Evolutionary conservation across 768 basidiomycete genomes (phyloP).

Genomic region (Tricholoma saponaceum): DNA sequence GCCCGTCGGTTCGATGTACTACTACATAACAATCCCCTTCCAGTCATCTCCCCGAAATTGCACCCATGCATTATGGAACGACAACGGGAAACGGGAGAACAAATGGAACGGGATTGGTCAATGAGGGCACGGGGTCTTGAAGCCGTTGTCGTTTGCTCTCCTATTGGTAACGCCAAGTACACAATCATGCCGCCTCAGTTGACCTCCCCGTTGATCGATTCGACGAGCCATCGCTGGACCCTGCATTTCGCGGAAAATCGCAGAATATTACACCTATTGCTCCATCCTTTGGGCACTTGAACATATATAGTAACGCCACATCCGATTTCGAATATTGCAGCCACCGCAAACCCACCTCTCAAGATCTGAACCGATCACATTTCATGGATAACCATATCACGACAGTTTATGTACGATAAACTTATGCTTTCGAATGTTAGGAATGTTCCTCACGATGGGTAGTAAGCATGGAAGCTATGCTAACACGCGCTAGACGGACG

Average conservation of each 20-base stretch:
- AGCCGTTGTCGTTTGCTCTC: not conserved
- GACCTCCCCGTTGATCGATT: constrained; percentile 1
- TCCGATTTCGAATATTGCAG: not conserved
- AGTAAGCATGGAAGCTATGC: not conserved
- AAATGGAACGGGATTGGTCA: not conserved
- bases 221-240: not conserved
- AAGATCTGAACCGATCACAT: constrained; percentile 9
- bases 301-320: not conserved
- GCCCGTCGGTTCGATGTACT: not conserved
- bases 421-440: constrained; percentile 8
- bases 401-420: constrained; percentile 27
- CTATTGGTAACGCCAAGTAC: not conserved
- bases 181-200: not conserved
- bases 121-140: not conserved
- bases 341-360: constrained; percentile 1
- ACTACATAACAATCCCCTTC: not conserved
- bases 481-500: not conserved
- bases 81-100: not conserved
- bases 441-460: not conserved
- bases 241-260: not conserved
- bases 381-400: constrained; percentile 4
- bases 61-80: not conserved
- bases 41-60: not conserved
- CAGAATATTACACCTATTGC: not conserved
- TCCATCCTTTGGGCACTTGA: not conserved